Evolutionary conservation across 768 basidiomycete species (phyloP).

Genomic region (Pulveroboletus sp.): DNA sequence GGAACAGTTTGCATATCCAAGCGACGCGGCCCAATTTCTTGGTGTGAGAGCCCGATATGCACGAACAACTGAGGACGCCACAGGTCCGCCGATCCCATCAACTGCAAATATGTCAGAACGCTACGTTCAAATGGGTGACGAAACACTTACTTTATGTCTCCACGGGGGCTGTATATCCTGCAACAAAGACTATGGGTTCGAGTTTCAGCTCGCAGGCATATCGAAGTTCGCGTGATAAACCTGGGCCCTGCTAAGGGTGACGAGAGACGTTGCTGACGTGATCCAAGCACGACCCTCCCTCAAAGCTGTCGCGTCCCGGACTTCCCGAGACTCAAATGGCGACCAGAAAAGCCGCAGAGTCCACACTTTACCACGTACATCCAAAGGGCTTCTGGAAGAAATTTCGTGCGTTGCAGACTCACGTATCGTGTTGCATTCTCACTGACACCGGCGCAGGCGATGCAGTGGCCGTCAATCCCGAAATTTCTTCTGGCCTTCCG

Average conservation of each 20-base stretch:
- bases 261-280: constrained; percentile 12
- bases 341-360: constrained; percentile 76
- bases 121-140: neutral
- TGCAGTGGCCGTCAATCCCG: constrained; percentile 77
- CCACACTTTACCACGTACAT: constrained; percentile 84
- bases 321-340: constrained; percentile 46
- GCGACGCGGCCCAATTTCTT: neutral
- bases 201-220: neutral
- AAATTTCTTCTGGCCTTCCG: constrained; percentile 88
- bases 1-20: neutral
- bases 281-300: neutral
- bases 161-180: neutral
- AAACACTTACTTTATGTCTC: neutral
- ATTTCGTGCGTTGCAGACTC: constrained; percentile 58
- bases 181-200: neutral
- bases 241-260: too few relatives aligned
- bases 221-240: too few relatives aligned
- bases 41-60: neutral
- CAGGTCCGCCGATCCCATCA: neutral
- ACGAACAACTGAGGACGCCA: neutral
- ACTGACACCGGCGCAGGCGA: constrained; percentile 53
- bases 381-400: constrained; percentile 96
- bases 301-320: neutral
- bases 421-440: neutral
- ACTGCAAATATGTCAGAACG: constrained; percentile 4